Conservation (phyloP, 192 early-diverging fungal genomes). For the Coemansia sp. region DNA sequence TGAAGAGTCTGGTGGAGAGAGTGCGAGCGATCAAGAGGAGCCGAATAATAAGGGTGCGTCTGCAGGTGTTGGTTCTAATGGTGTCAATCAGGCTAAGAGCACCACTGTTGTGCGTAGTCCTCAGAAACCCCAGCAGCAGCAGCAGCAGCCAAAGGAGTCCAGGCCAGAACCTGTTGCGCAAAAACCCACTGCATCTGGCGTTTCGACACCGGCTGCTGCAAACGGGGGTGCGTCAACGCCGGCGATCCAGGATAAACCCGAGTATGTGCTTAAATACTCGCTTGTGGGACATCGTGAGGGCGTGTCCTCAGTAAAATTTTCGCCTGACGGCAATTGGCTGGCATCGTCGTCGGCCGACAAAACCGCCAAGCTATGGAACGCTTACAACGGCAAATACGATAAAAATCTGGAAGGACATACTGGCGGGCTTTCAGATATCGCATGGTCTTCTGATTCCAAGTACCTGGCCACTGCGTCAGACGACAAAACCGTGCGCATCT, state of each 20-base stretch:
- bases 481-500: slow-evolving; percentile 94
- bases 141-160: background rate
- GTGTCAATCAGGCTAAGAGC: background rate
- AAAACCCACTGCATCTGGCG: slow-evolving; percentile 19
- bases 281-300: slow-evolving; percentile 94
- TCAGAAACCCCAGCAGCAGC: slow-evolving; percentile 8
- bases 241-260: slow-evolving; percentile 59
- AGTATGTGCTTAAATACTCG: slow-evolving; percentile 85
- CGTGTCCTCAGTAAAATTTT: slow-evolving; percentile 95
- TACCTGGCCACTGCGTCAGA: slow-evolving; percentile 90
- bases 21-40: slow-evolving; percentile 3
- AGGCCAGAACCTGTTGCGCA: slow-evolving; percentile 15
- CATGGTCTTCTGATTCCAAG: slow-evolving; percentile 93
- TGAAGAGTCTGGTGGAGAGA: slow-evolving; percentile 2
- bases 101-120: background rate
- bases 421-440: slow-evolving; percentile 92
- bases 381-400: slow-evolving; percentile 79
- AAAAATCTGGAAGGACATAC: slow-evolving; percentile 87
- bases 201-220: slow-evolving; percentile 9
- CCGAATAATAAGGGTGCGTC: background rate
- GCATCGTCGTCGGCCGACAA: slow-evolving; percentile 90
- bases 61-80: background rate
- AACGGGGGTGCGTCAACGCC: slow-evolving; percentile 10
- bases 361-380: slow-evolving; percentile 93
- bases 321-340: slow-evolving; percentile 96